Percentiles rank a stretch among this genome's conserved stretches.
Conservation (phyloP, 2,329 filamentous ascomycete species). For the Calonectria montana region DNA sequence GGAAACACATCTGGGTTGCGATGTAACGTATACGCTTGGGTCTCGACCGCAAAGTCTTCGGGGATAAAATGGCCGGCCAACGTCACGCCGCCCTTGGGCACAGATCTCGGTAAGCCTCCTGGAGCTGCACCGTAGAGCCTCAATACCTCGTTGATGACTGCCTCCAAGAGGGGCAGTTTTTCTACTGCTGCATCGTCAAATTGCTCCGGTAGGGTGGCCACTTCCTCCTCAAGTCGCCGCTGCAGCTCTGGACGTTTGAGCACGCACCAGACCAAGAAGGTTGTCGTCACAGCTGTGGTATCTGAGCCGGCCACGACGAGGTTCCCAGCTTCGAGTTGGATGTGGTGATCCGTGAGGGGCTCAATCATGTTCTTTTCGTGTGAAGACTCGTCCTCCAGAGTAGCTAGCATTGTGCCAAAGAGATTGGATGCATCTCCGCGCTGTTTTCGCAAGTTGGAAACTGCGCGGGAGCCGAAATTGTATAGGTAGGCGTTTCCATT, state of each 20-base stretch:
- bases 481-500: slow-evolving; percentile 1
- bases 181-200: slow-evolving; percentile 11
- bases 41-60: slow-evolving; percentile 8
- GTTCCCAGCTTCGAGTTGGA: slow-evolving; percentile 13
- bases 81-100: slow-evolving; percentile 9
- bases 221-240: slow-evolving; percentile 7
- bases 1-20: slow-evolving; percentile 5
- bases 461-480: background rate
- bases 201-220: background rate
- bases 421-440: slow-evolving; percentile 1
- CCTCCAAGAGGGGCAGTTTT: slow-evolving; percentile 13
- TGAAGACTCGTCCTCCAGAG: background rate
- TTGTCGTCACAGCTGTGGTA: slow-evolving; percentile 24
- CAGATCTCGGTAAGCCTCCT: slow-evolving; percentile 15
- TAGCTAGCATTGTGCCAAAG: slow-evolving; percentile 9
- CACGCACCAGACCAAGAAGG: slow-evolving; percentile 29
- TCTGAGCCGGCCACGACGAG: slow-evolving; percentile 27
- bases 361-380: background rate
- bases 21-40: slow-evolving; percentile 26
- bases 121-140: slow-evolving; percentile 30
- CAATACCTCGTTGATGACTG: slow-evolving; percentile 26
- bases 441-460: slow-evolving; percentile 5
- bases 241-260: slow-evolving; percentile 13
- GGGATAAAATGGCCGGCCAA: background rate
- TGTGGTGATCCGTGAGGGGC: slow-evolving; percentile 7